Base-by-base conservation (phyloP, 2,329 filamentous ascomycete species). In the Aspergillus awamori region DNA sequence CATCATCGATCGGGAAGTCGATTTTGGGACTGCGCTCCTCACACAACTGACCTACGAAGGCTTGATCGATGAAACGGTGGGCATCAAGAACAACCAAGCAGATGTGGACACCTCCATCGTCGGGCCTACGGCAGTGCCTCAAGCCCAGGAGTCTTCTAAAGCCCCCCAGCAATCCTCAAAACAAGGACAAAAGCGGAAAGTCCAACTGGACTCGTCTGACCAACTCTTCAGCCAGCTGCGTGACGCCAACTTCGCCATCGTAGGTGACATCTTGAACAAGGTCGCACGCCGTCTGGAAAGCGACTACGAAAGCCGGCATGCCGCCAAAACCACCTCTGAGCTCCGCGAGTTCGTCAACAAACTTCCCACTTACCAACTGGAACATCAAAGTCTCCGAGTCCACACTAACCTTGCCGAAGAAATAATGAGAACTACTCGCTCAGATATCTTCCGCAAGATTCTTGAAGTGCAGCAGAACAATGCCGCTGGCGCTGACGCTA, bases 31-130 rank as follows among this genome's bases (percentile, higher is more conserved):
- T 1, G 89, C 91, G 0, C 83, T 99, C 15, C 87, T 99, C 57
- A 98, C 94, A 0, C 95, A 99, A 74, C 81, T 99, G 63, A 99
- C 95, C 1, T 99, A 99, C 71, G 94, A 99, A 78, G 95, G 95
- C 3, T 82, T 99, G 26, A 89, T 99, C 57, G 96, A 99, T 72
- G 95, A 99, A 74, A 85, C 95, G 15, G 96, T 96, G 72, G 89
- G 90, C 33, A 96, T 99, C 63, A 87, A 91, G 66, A 90, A 97
- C 72, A 98, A 96, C 71, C 93, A 96, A 74, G 89, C 92, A 39
- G 95, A 98, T 73, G 88, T 98, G 22, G 94, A 98, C 73, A 92
- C 92, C 2, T 93, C 93, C 1, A 87, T 98, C 62, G 87, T 97
- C 8, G 94, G 94, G 10, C 85, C 88, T 26, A 83, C 89, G 33